Evolutionary conservation across 1,139 yeast genomes (phyloP).

Genomic region (Zygosaccharomyces sapae): DNA sequence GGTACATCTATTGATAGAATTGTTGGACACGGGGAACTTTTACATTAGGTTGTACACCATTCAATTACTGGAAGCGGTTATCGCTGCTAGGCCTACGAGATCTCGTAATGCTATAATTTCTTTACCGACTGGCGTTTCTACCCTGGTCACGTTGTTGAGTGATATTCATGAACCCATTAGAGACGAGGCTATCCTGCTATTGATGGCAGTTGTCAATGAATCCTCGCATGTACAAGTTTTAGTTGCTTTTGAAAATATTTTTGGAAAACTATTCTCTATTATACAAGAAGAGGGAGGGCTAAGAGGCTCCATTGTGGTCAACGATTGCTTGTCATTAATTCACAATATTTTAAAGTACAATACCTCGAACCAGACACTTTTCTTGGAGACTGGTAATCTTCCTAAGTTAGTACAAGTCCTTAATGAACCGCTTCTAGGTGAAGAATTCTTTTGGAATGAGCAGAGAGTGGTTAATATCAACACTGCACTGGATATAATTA

Average conservation of each 20-base stretch:
- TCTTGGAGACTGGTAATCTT: constrained; percentile 78
- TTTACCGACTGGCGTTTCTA: constrained; percentile 76
- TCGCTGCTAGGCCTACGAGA: constrained; percentile 68
- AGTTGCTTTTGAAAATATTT: constrained; percentile 91
- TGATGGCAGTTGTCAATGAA: constrained; percentile 76
- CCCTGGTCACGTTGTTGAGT: constrained; percentile 62
- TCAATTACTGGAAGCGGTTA: constrained; percentile 80
- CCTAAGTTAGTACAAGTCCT: constrained; percentile 60
- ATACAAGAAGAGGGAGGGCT: constrained; percentile 87
- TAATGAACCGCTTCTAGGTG: constrained; percentile 52
- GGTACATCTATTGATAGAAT: constrained; percentile 53
- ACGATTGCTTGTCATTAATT: constrained; percentile 77
- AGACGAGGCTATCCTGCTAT: constrained; percentile 78
- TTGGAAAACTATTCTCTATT: constrained; percentile 72
- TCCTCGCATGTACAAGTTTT: constrained; percentile 86
- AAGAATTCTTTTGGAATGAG: constrained; percentile 62
- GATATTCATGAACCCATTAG: constrained; percentile 85
- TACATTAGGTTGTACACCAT: constrained; percentile 75
- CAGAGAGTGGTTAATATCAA: constrained; percentile 65
- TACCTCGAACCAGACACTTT: constrained; percentile 84
- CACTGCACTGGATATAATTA: constrained; percentile 67
- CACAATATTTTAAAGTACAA: constrained; percentile 73
- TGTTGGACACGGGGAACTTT: constrained; percentile 60
- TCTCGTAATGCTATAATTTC: constrained; percentile 71
- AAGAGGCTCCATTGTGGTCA: constrained; percentile 84